Evolutionary conservation across 2,329 filamentous ascomycete species (phyloP).

Genomic region (Hymenoscyphus fructigenus): DNA sequence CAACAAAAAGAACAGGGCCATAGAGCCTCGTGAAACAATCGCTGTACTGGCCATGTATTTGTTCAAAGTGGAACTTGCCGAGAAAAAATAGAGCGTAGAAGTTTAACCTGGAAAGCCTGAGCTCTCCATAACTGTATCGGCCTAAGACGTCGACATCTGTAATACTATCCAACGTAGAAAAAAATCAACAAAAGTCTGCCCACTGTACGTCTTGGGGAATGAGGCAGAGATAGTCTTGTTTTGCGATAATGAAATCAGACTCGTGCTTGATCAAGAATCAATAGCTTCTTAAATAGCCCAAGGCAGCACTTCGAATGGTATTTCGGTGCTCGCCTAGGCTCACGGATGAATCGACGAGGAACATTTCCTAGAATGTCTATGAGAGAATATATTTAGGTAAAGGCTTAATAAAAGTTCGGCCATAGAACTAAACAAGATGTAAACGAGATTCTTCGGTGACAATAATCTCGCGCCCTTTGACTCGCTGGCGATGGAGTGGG

Average conservation of each 20-base stretch:
- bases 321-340: not conserved
- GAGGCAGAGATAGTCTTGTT: constrained; percentile 25
- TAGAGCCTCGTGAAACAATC: constrained; percentile 15
- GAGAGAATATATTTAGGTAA: constrained; percentile 34
- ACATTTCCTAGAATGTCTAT: constrained; percentile 31
- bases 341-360: constrained; percentile 14
- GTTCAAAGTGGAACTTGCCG: not conserved
- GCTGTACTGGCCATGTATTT: constrained; percentile 13
- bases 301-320: constrained; percentile 6
- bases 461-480: constrained; percentile 35
- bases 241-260: constrained; percentile 39
- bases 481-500: constrained; percentile 33
- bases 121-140: constrained; percentile 38
- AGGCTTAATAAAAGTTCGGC: constrained; percentile 33
- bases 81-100: constrained; percentile 15
- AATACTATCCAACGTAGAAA: constrained; percentile 10
- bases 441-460: constrained; percentile 37
- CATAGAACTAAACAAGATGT: constrained; percentile 37
- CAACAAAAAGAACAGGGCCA: constrained; percentile 17
- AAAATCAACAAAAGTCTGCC: constrained; percentile 18
- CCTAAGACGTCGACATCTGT: constrained; percentile 26
- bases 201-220: constrained; percentile 6
- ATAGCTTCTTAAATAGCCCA: constrained; percentile 39
- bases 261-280: constrained; percentile 34
- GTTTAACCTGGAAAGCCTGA: constrained; percentile 31